Base-by-base conservation (phyloP, 2,329 filamentous ascomycete genomes). In the Apiospora hydei region DNA sequence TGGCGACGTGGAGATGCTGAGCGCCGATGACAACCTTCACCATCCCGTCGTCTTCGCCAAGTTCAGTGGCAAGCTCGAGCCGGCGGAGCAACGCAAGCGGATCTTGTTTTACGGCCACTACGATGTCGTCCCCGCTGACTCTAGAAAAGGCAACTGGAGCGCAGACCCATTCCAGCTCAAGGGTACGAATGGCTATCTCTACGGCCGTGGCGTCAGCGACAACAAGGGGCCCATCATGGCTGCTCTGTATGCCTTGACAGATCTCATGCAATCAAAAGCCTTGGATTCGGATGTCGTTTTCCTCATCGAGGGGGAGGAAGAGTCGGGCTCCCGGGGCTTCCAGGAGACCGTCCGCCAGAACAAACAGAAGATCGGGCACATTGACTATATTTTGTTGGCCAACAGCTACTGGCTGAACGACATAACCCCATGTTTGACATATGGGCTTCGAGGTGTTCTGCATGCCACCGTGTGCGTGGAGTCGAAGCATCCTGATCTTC, bases 371-470 rank as follows among this genome's bases (percentile, higher is more conserved):
- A 98, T 99, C 76, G 96, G 96, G 1, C 87, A 94, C 13, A 91
- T 99, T 2, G 96, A 99, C 82, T 98, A 96, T 86, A 96, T 99
- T 71, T 85, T 99, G 44, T 86, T 99, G 49, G 96, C 96, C 30
- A 99, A 99, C 85, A 98, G 95, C 82, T 99, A 99, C 85, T 99
- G 96, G 96, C 88, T 99, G 1, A 95, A 98, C 79, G 96, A 99
- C 79, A 93, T 97, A 76, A 95, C 97, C 2, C 96, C 96, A 0
- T 99, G 96, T 80, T 84, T 99, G 72, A 99, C 96, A 0, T 99
- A 99, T 74, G 96, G 96, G 0, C 88, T 98, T 8, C 91, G 96
- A 68, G 96, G 96, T 34, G 96, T 99, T 38, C 92, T 99, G 30
- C 96, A 98, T 80, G 96, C 95, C 6, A 98, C 94, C 0, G 88